Evolutionary conservation across 805 yeast genomes (phyloP), one percentile per base, ranked within the genome.

Genomic region (Metschnikowia bowlesiae): DNA sequence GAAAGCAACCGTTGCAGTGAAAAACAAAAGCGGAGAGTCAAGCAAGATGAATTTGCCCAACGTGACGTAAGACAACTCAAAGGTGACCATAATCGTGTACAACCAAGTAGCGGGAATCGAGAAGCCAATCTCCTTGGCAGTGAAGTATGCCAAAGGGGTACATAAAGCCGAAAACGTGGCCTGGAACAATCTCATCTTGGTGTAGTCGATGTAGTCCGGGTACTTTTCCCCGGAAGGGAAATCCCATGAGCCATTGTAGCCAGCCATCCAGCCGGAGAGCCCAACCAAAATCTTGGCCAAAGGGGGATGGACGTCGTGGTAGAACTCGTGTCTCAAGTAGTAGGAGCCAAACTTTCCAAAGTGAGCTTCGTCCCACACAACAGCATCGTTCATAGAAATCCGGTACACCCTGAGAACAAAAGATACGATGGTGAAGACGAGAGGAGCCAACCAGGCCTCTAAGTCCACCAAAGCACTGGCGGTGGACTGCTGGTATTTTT

Each of bases 291-390:
- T 85, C 69, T 92, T 92, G 22, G 97, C 98, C 60, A 92, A 74
- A 1, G 99, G 99, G 44, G 99, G 99, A 69, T 92, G 99, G 33
- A 92, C 97, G 69, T 92, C 99, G 65, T 89, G 95, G 68, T 91
- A 92, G 65, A 87, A 89, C 62, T 89, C 96, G 59, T 89, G 94
- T 57, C 74, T 84, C 54, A 92, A 74, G 68, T 92, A 92, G 66
- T 89, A 85, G 10, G 96, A 85, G 32, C 97, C 98, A 66, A 92
- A 92, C 67, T 92, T 94, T 46, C 97, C 99, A 68, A 92, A 92
- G 73, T 91, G 97, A 38, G 97, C 97, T 66, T 90, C 97, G 70
- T 90, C 97, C 96, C 96, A 87, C 8, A 86, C 85, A 44, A 87
- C 92, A 48, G 74, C 75, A 46, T 78, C 66, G 51, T 82, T 87